Evolutionary conservation across 1,284 basidiomycete genomes (phyloP).

Genomic region (Ceratobasidium sp.): DNA sequence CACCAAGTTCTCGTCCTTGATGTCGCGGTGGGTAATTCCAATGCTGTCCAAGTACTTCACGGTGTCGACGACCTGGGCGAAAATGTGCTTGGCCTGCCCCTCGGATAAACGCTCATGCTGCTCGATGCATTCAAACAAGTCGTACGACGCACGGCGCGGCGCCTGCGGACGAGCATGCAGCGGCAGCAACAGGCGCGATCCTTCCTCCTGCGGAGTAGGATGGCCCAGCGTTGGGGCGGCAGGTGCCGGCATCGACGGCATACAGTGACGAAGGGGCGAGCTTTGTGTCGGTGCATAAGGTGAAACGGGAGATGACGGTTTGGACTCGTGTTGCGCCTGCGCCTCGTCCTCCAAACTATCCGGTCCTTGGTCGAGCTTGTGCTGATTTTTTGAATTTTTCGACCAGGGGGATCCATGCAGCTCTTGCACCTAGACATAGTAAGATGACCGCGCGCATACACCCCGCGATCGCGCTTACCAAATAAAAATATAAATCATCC

Average conservation of each 20-base stretch:
- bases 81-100: conserved; percentile 80
- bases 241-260: conserved; percentile 43
- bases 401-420: conserved; percentile 90
- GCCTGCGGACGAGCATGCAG: conserved; percentile 56
- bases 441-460: conserved; percentile 30
- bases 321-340: neutral
- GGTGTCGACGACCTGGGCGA: conserved; percentile 87
- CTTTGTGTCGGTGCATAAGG: conserved; percentile 29
- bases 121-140: conserved; percentile 94
- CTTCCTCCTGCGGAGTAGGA: neutral
- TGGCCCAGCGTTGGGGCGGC: conserved; percentile 2
- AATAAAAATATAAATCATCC: conserved; percentile 84
- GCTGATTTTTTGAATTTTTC: conserved; percentile 39
- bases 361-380: conserved; percentile 16
- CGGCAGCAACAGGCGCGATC: conserved; percentile 1
- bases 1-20: conserved; percentile 94
- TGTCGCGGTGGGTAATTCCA: conserved; percentile 89
- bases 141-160: conserved; percentile 81
- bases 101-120: conserved; percentile 85
- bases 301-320: conserved; percentile 6
- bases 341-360: conserved; percentile 33
- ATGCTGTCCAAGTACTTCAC: conserved; percentile 79
- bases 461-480: conserved; percentile 65
- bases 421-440: conserved; percentile 78
- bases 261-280: conserved; percentile 38